Conservation (phyloP, 2,329 filamentous ascomycete species). For the Cryphonectria carpinicola region DNA sequence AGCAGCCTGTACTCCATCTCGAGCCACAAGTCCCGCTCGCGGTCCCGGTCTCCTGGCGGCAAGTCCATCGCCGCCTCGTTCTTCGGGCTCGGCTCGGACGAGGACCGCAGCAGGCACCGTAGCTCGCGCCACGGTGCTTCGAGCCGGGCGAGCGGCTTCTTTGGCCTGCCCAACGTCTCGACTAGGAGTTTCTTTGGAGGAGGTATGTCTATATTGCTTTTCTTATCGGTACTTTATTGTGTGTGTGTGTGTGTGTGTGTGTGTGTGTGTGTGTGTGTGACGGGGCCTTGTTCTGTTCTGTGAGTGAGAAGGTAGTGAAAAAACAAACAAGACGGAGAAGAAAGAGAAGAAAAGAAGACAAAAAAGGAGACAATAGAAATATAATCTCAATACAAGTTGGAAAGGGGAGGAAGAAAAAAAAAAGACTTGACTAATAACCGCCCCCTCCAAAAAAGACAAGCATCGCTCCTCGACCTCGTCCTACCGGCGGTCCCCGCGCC, state of each 20-base stretch:
- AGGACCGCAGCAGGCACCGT: constrained; percentile 35
- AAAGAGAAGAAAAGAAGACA: neutral
- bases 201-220: constrained; percentile 37
- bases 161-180: constrained; percentile 49
- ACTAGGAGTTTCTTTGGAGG: constrained; percentile 52
- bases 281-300: neutral
- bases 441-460: constrained; percentile 25
- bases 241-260: neutral
- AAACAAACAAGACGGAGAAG: neutral
- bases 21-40: constrained; percentile 37
- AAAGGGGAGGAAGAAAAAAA: too few species aligned
- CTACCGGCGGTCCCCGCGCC: constrained; percentile 81
- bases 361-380: neutral
- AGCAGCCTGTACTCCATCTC: constrained; percentile 29
- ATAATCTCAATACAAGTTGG: neutral
- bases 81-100: constrained; percentile 45
- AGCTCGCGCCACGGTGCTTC: constrained; percentile 39
- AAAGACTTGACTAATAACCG: neutral
- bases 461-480: constrained; percentile 51
- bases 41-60: constrained; percentile 41
- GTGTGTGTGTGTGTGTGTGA: neutral
- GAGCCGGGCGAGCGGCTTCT: constrained; percentile 49
- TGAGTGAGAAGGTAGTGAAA: neutral
- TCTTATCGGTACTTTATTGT: neutral
- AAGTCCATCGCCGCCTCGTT: constrained; percentile 48